Evolutionary conservation across 2,329 filamentous ascomycete species (phyloP), one percentile per base, ranked within the genome.

Genomic region (Calycina herbarum): DNA sequence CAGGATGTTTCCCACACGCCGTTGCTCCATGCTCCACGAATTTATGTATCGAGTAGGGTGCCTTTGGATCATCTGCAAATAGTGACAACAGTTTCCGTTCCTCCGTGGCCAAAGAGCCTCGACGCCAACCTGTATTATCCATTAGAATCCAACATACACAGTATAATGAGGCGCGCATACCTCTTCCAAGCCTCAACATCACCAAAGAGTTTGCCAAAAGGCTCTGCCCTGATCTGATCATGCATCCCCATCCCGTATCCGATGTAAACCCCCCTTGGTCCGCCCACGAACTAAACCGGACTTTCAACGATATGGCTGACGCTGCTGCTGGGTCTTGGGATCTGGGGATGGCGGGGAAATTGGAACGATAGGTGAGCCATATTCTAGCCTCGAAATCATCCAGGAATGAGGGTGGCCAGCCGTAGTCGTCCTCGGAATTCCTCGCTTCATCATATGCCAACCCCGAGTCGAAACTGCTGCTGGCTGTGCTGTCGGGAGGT

Each of bases 201-300:
- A 87, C 79, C 72, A 98, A 82, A 1, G 94, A 85, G 78, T 98
- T 99, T 57, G 94, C 94, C 54, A 99, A 82, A 31, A 99, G 83
- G 74, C 92, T 94, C 80, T 99, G 95, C 3, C 95, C 95, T 5
- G 94, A 97, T 66, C 95, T 85, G 72, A 99, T 98, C 95, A 99
- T 99, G 76, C 95, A 99, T 0, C 95, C 95, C 93, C 96, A 99
- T 61, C 95, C 95, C 10, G 92, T 94, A 77, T 99, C 95, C 1
- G 93, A 94, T 11, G 92, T 91, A 78, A 98, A 99, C 4, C 92
- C 93, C 31, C 84, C 83, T 65, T 92, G 86, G 59, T 97, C 92
- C 11, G 87, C 80, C 74, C 93, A 90, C 63, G 84, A 94, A 74
- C 93, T 91, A 71, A 98, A 82, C 61, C 93, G 89, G 78, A 96